phyloP scores from a whole-genome alignment of 257 asterid genomes.

The Nicotiana noctiflora region DNA sequence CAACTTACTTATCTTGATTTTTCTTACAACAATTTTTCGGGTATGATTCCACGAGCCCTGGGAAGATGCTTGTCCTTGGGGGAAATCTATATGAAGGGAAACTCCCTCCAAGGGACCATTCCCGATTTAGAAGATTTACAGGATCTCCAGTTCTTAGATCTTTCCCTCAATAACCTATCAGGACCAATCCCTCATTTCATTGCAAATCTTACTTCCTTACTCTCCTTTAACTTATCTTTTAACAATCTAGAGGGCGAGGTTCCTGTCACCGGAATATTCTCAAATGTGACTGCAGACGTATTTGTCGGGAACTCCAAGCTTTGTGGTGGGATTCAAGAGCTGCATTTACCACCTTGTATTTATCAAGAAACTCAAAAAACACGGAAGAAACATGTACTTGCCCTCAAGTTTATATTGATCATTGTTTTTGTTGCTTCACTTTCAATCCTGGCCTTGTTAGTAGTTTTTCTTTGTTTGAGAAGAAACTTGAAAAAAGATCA shows the following conservation, averaged over 20 bases:
- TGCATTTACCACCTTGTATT: conserved; percentile 28
- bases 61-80: conserved; percentile 30
- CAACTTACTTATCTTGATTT: conserved; percentile 31
- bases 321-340: conserved; percentile 35
- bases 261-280: conserved; percentile 33
- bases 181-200: conserved; percentile 33
- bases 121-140: conserved; percentile 23
- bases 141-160: conserved; percentile 29
- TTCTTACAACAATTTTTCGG: conserved; percentile 33
- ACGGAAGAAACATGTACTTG: not conserved
- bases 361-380: conserved; percentile 14
- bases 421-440: conserved; percentile 19
- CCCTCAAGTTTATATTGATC: conserved; percentile 13
- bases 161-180: conserved; percentile 33
- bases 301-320: conserved; percentile 27
- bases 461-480: conserved; percentile 23
- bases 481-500: conserved; percentile 17
- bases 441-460: conserved; percentile 17
- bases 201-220: conserved; percentile 21
- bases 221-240: conserved; percentile 34
- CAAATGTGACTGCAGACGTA: conserved; percentile 14
- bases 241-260: conserved; percentile 41
- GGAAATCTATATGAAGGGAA: conserved; percentile 24
- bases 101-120: conserved; percentile 29
- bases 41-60: conserved; percentile 28